Evolutionary conservation across 306 rosid species (phyloP).

Genomic region (Rosa persica): DNA sequence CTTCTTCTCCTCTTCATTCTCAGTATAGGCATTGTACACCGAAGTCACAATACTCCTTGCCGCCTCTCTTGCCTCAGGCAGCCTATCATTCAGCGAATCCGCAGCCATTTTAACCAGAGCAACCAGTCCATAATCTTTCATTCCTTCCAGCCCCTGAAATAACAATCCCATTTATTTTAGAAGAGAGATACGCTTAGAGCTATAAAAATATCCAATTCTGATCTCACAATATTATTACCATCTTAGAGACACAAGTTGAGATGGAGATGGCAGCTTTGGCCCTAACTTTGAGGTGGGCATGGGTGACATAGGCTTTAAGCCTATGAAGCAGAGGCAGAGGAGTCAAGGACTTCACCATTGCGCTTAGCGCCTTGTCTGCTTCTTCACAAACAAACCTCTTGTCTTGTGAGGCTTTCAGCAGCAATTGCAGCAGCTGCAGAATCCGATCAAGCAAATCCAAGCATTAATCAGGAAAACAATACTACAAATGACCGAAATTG

Average conservation of each 20-base stretch:
- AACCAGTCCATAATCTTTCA: conserved; percentile 65
- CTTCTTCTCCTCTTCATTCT: conserved; percentile 61
- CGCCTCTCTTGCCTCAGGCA: conserved; percentile 95
- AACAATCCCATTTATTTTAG: not conserved
- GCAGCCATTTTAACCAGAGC: conserved; percentile 68
- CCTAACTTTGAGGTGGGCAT: conserved; percentile 68
- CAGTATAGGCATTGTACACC: conserved; percentile 45
- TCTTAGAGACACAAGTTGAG: conserved; percentile 73
- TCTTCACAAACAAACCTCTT: conserved; percentile 93
- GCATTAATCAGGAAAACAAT: not conserved
- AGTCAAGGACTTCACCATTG: conserved; percentile 61
- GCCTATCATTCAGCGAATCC: conserved; percentile 73
- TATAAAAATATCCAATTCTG: not conserved
- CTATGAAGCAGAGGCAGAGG: conserved; percentile 73
- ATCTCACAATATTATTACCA: conserved; percentile 41
- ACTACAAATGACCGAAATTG: not conserved
- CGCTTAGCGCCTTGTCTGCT: conserved; percentile 66
- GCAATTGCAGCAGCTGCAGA: conserved; percentile 67
- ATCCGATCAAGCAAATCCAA: conserved; percentile 1
- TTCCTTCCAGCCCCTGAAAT: conserved; percentile 65
- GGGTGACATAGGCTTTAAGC: conserved; percentile 56
- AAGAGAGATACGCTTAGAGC: not conserved
- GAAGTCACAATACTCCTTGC: conserved; percentile 67
- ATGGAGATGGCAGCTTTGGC: conserved; percentile 78
- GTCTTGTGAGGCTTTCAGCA: conserved; percentile 87